A percentile compares a stretch with the other conserved stretches of the same genome.
Evolutionary conservation across 2,329 filamentous ascomycete species (phyloP).

Genomic region (Colletotrichum shisoi): DNA sequence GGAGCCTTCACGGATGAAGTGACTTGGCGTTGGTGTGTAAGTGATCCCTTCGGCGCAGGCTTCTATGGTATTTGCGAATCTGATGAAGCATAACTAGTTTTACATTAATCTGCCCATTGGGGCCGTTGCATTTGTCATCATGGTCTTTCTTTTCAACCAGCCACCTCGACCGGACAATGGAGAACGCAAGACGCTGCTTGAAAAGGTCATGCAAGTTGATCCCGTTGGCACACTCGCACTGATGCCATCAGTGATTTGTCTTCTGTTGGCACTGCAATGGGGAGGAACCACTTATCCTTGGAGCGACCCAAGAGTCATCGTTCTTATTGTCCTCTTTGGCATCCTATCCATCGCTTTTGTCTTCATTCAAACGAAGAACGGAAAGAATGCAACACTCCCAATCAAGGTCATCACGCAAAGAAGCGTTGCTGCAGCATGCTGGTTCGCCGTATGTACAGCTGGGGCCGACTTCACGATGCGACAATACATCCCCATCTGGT

Average conservation of each 20-base stretch:
- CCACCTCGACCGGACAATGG: slow-evolving; percentile 2
- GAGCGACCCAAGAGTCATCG: slow-evolving; percentile 46
- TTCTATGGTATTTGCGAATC: background rate
- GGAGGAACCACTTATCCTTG: slow-evolving; percentile 49
- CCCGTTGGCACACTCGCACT: slow-evolving; percentile 40
- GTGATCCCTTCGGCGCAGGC: background rate
- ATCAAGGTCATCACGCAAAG: slow-evolving; percentile 49
- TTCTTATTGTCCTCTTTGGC: slow-evolving; percentile 46
- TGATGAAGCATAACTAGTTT: slow-evolving; percentile 35
- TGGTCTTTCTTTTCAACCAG: slow-evolving; percentile 43
- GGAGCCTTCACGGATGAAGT: slow-evolving; percentile 45
- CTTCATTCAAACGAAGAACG: slow-evolving; percentile 46
- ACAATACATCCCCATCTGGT: slow-evolving; percentile 49
- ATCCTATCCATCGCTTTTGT: slow-evolving; percentile 46
- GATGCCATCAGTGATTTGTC: slow-evolving; percentile 47
- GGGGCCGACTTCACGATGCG: slow-evolving; percentile 42
- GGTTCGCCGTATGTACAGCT: slow-evolving; percentile 42
- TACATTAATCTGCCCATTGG: slow-evolving; percentile 47
- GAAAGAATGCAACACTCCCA: slow-evolving; percentile 50
- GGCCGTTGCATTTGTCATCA: slow-evolving; percentile 41
- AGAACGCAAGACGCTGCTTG: background rate
- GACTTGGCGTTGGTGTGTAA: slow-evolving; percentile 48
- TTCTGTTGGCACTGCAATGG: slow-evolving; percentile 57
- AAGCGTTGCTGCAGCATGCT: slow-evolving; percentile 42
- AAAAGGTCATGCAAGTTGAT: slow-evolving; percentile 41